Conservation (phyloP, 176 grass and related monocot genomes). For the Aegilops sharonensis region DNA sequence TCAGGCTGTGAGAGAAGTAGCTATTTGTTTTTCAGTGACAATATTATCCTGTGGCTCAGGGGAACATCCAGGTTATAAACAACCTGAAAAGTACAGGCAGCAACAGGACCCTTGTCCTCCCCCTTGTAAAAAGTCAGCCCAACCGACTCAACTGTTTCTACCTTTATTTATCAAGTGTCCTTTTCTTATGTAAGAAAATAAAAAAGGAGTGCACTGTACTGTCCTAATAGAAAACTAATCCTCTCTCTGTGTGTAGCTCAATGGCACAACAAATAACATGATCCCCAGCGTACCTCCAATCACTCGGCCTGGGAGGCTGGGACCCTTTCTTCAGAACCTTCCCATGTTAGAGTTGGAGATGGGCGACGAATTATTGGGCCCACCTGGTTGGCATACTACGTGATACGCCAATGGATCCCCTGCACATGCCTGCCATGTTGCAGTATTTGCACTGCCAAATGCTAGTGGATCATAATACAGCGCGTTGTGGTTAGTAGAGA, state of each 20-base stretch:
- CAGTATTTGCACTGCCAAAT: background rate
- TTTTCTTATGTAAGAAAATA: background rate
- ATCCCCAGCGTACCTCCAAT: constrained; percentile 29
- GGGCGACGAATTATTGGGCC: constrained; percentile 28
- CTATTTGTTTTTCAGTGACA: no score
- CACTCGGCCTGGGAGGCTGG: background rate
- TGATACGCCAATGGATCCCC: constrained; percentile 26
- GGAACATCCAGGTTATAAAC: constrained; percentile 38
- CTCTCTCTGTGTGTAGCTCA: constrained; percentile 23
- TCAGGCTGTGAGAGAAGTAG: no score
- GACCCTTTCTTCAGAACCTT: constrained; percentile 59
- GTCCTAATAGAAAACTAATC: constrained; percentile 16
- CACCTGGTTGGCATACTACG: constrained; percentile 31
- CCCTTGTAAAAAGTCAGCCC: constrained; percentile 60
- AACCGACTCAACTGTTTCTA: constrained; percentile 52
- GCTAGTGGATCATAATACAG: background rate
- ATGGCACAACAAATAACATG: constrained; percentile 51
- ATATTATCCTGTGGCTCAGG: background rate
- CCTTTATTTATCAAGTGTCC: constrained; percentile 33
- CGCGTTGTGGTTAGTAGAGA: background rate
- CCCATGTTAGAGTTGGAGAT: constrained; percentile 45
- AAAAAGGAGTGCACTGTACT: constrained; percentile 7
- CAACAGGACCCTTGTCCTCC: constrained; percentile 54
- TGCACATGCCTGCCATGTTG: background rate
- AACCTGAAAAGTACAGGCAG: constrained; percentile 44